A percentile compares a stretch with the other conserved stretches of the same genome.
Evolutionary conservation across 805 yeast genomes (phyloP).

Genomic region (Metschnikowia henanensis): DNA sequence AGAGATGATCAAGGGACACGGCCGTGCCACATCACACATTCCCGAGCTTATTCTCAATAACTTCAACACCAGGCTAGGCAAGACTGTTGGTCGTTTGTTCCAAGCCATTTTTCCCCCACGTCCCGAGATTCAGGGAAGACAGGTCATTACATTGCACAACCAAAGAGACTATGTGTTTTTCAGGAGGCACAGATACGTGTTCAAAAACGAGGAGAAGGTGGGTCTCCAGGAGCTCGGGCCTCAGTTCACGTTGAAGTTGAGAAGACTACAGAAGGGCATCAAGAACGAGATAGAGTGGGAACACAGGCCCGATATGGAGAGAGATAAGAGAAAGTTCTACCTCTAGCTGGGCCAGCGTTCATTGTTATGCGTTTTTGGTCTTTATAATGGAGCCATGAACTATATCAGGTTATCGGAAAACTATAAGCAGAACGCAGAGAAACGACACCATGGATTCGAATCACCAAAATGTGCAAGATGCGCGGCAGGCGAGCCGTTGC

Average conservation of each 20-base stretch:
- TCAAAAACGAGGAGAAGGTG: slow-evolving; percentile 85
- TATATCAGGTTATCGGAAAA: no score
- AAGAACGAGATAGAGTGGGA: slow-evolving; percentile 96
- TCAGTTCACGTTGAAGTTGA: slow-evolving; percentile 85
- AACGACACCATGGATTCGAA: no score
- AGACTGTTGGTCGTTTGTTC: slow-evolving; percentile 88
- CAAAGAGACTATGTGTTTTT: slow-evolving; percentile 95
- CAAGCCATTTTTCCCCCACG: slow-evolving; percentile 89
- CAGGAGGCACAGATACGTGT: slow-evolving; percentile 91
- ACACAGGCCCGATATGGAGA: slow-evolving; percentile 94
- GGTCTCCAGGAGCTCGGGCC: slow-evolving; percentile 98
- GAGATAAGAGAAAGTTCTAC: slow-evolving; percentile 90
- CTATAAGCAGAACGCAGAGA: no score
- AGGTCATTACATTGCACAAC: slow-evolving; percentile 92
- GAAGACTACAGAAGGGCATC: slow-evolving; percentile 89
- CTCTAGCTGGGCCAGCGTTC: slow-evolving; percentile 47
- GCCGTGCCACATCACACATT: slow-evolving; percentile 83
- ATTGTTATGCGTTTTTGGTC: no score
- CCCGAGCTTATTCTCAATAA: slow-evolving; percentile 93
- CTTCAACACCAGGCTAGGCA: slow-evolving; percentile 89
- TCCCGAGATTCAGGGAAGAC: slow-evolving; percentile 95
- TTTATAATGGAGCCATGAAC: no score
- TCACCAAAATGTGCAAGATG: no score
- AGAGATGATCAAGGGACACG: slow-evolving; percentile 80
- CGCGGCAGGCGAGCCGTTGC: no score